A percentile compares a stretch with the other conserved stretches of the same genome.
Conservation (phyloP, 2,329 filamentous ascomycete species). For the Pseudogymnoascus pannorum region DNA sequence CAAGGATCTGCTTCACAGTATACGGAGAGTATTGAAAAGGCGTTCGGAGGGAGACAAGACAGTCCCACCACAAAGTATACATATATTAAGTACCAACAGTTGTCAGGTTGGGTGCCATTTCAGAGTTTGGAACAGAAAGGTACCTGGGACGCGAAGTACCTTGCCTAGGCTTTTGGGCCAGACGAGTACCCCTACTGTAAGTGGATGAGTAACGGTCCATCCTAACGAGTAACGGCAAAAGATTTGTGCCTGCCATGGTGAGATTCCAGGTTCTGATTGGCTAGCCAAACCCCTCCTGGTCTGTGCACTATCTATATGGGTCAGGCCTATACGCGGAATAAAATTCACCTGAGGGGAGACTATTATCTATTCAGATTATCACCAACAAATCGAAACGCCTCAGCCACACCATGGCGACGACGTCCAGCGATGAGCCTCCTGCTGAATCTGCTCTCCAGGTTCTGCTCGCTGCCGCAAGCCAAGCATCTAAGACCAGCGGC, state of each 20-base stretch:
- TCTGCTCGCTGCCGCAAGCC: slow-evolving; percentile 21
- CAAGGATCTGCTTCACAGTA: not conserved
- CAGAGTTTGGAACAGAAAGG: too few relatives aligned
- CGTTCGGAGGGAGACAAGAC: not conserved
- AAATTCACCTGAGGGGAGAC: slow-evolving; percentile 1
- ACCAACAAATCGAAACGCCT: not conserved
- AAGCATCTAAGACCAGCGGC: slow-evolving; percentile 17
- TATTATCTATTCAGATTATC: not conserved
- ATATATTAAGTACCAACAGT: too few relatives aligned
- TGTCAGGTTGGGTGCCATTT: too few relatives aligned
- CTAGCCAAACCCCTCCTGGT: not conserved
- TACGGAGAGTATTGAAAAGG: too few relatives aligned
- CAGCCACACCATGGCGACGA: not conserved
- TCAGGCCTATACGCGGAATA: not conserved
- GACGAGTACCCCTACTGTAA: too few relatives aligned
- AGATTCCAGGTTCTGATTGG: not conserved
- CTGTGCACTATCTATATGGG: not conserved
- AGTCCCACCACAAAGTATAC: too few relatives aligned
- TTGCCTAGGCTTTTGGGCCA: too few relatives aligned
- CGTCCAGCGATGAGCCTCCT: slow-evolving; percentile 12
- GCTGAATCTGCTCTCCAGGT: slow-evolving; percentile 20
- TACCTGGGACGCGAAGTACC: too few relatives aligned
- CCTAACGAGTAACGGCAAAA: not conserved
- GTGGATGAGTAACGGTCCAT: not conserved
- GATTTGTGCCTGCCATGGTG: not conserved